phyloP scores from a whole-genome alignment of 306 rosid species.

The Nissolia schottii region DNA sequence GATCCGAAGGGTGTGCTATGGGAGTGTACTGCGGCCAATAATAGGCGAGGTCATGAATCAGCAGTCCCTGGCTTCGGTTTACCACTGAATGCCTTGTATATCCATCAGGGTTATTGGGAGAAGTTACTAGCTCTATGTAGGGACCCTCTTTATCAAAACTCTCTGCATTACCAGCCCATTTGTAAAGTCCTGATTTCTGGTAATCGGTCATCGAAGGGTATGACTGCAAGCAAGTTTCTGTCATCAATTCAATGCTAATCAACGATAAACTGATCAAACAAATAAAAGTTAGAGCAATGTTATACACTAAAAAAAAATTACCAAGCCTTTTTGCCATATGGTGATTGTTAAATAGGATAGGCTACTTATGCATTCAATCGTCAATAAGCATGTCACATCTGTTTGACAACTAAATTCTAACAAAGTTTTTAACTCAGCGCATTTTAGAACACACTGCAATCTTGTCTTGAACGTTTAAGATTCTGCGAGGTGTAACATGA shows the following conservation, averaged over 20 bases:
- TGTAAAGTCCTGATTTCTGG: slow-evolving; percentile 80
- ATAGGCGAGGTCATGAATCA: slow-evolving; percentile 82
- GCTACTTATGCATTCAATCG: too few relatives aligned
- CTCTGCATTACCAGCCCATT: slow-evolving; percentile 80
- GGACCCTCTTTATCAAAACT: slow-evolving; percentile 47
- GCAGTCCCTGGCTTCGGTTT: slow-evolving; percentile 48
- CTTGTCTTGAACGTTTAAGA: background rate
- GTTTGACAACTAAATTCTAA: too few relatives aligned
- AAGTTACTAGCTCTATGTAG: slow-evolving; percentile 78
- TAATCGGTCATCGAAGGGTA: slow-evolving; percentile 69
- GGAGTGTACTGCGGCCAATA: slow-evolving; percentile 98
- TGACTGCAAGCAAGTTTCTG: slow-evolving; percentile 46
- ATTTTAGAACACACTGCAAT: background rate
- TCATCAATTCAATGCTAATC: slow-evolving; percentile 6
- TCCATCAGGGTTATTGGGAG: slow-evolving; percentile 99
- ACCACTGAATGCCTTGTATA: slow-evolving; percentile 44
- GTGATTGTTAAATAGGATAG: too few relatives aligned
- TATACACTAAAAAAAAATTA: too few relatives aligned
- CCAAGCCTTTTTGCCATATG: too few relatives aligned
- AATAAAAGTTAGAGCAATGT: too few relatives aligned
- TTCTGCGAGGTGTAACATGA: background rate
- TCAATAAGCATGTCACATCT: too few relatives aligned
- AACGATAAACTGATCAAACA: background rate
- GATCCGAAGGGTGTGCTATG: slow-evolving; percentile 49
- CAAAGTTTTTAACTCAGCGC: too few relatives aligned